These are phyloP conservation scores for Annona cherimola DNA, from an alignment of 164 flowering plant genomes.

Conservation along the genomic window DNA sequence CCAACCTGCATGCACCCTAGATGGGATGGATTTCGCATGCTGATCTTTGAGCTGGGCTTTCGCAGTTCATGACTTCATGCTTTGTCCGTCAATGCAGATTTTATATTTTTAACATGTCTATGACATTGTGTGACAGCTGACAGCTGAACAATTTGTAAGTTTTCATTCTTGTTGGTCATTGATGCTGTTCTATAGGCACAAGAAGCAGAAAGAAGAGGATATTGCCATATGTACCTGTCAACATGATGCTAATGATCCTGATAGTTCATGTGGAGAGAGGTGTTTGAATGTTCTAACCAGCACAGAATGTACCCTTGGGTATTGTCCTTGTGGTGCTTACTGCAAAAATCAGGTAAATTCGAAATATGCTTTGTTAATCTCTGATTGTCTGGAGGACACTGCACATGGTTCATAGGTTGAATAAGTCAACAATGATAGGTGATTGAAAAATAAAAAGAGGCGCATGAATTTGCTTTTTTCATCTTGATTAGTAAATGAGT, in stretches of 20 bases:
- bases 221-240: slow-evolving; percentile 71
- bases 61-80: neutral
- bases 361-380: slow-evolving; percentile 6
- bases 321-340: slow-evolving; percentile 59
- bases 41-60: neutral
- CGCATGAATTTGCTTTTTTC: too few species aligned
- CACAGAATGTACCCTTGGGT: slow-evolving; percentile 90
- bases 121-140: neutral
- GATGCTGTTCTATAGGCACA: slow-evolving; percentile 36
- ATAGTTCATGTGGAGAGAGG: slow-evolving; percentile 78
- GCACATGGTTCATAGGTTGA: neutral
- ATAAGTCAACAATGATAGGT: too few species aligned
- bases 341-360: slow-evolving; percentile 84
- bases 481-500: too few species aligned
- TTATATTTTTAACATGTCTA: neutral
- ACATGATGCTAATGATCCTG: slow-evolving; percentile 45
- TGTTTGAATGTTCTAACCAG: slow-evolving; percentile 85
- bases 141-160: neutral
- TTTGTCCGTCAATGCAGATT: neutral
- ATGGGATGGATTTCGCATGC: neutral
- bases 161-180: neutral
- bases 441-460: too few species aligned
- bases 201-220: slow-evolving; percentile 87
- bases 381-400: neutral
- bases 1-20: neutral